Evolutionary conservation across 2,329 filamentous ascomycete genomes (phyloP).

Genomic region (Arthrobotrys iridis): DNA sequence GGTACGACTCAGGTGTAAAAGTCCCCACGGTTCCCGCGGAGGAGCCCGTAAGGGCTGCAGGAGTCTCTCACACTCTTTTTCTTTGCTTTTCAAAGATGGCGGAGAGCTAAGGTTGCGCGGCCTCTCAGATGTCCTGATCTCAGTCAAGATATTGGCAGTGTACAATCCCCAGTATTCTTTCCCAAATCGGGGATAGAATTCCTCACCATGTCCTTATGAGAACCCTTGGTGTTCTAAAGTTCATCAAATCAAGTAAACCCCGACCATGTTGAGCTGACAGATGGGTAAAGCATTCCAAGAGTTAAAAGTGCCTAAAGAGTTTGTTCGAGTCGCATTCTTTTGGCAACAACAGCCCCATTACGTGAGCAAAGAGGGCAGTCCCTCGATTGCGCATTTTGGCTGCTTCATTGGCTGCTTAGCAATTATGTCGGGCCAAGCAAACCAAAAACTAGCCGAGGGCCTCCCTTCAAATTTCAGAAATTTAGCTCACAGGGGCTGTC

Average conservation of each 20-base stretch:
- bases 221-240: background rate
- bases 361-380: slow-evolving; percentile 37
- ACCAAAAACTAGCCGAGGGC: slow-evolving; percentile 33
- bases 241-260: slow-evolving; percentile 17
- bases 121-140: background rate
- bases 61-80: too few species aligned
- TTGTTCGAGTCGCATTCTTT: slow-evolving; percentile 31
- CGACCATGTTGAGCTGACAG: slow-evolving; percentile 3
- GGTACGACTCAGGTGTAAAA: slow-evolving; percentile 20
- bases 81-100: too few species aligned
- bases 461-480: slow-evolving; percentile 40
- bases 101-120: slow-evolving; percentile 25
- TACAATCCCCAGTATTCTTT: slow-evolving; percentile 11
- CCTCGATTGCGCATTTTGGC: slow-evolving; percentile 29
- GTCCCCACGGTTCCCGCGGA: slow-evolving; percentile 28
- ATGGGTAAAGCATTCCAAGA: slow-evolving; percentile 18
- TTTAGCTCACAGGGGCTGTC: slow-evolving; percentile 42
- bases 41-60: slow-evolving; percentile 24
- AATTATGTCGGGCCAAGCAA: slow-evolving; percentile 38
- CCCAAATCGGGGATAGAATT: slow-evolving; percentile 36
- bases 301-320: background rate
- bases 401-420: slow-evolving; percentile 24
- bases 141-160: slow-evolving; percentile 11
- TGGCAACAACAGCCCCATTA: slow-evolving; percentile 16
- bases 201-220: slow-evolving; percentile 15